Evolutionary conservation across 2,329 filamentous ascomycete species (phyloP), one percentile per base, ranked within the genome.

Genomic region (Aspergillus uvarum): DNA sequence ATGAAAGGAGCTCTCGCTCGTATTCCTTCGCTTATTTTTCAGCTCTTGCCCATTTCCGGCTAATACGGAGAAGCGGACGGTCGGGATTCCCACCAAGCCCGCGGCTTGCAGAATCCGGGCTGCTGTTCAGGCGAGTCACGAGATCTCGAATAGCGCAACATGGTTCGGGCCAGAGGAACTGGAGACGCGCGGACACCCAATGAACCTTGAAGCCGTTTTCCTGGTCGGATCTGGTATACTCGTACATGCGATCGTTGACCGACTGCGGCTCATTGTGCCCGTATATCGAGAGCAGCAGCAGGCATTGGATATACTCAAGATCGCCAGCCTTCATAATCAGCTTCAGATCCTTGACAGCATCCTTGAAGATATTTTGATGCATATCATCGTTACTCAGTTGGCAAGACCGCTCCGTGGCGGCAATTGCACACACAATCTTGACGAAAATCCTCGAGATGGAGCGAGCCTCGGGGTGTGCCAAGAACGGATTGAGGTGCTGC

Each of bases 211-310:
- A 8, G 26, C 8, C 26, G 8, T 8, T 29, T 29, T 8, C 7
- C 7, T 8, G 26, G 7, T 29, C 22, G 2, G 3, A 10, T 10
- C 26, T 8, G 7, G 3, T 10, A 2, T 29, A 29, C 32, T 12
- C 11, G 14, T 6, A 35, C 12, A 35, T 12, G 32, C 32, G 12
- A 16, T 16, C 32, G 32, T 35, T 35, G 47, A 69, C 63, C 3
- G 65, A 65, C 52, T 70, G 67, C 0, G 69, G 68, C 38, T 70
- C 68, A 35, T 67, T 67, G 44, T 62, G 63, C 12, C 68, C 68
- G 47, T 70, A 71, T 51, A 71, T 69, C 8, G 63, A 64, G 2
- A 70, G 57, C 2, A 71, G 56, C 5, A 71, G 42, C 0, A 70
- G 60, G 22, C 68, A 69, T 48, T 70, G 69, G 14, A 70, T 44